These are phyloP conservation scores for Plasmodiophora brassicae DNA, from an alignment of 208 protist genomes.

Conservation along the genomic window DNA sequence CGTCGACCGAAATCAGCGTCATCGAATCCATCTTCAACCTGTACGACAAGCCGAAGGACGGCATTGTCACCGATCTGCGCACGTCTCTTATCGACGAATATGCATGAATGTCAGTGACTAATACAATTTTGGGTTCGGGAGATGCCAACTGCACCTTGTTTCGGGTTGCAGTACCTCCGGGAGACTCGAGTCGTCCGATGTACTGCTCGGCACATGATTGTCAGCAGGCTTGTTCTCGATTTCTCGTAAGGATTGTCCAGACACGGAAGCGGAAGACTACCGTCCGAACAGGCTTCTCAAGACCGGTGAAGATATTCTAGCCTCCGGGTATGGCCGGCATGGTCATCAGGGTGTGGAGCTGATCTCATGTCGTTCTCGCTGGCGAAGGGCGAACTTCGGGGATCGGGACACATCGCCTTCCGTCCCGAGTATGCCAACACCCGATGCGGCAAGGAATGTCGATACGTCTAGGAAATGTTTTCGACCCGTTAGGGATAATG, in stretches of 20 bases:
- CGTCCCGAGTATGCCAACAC: conserved; percentile 97
- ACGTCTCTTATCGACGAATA: conserved; percentile 55
- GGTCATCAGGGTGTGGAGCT: conserved; percentile 97
- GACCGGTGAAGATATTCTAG: conserved; percentile 99
- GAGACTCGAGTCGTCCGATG: too few relatives aligned
- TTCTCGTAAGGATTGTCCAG: conserved; percentile 92
- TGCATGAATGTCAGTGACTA: conserved; percentile 37
- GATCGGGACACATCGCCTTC: too few relatives aligned
- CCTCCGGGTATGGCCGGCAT: conserved; percentile 99
- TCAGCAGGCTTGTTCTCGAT: conserved; percentile 94
- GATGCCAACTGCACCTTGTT: too few relatives aligned
- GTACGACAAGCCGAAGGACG: conserved; percentile 62
- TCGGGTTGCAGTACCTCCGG: too few relatives aligned
- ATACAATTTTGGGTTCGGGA: too few relatives aligned
- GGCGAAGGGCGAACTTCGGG: too few relatives aligned
- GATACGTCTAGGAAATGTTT: conserved; percentile 98
- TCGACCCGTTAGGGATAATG: conserved; percentile 99
- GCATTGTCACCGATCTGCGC: conserved; percentile 53
- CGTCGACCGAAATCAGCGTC: conserved; percentile 95
- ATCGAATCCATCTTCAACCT: conserved; percentile 98
- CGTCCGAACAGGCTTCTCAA: conserved; percentile 94
- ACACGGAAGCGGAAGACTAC: conserved; percentile 70
- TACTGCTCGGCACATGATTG: too few relatives aligned
- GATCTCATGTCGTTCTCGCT: conserved; percentile 70
- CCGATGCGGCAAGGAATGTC: conserved; percentile 98